A percentile compares a stretch with the other conserved stretches of the same genome.
Conservation (phyloP, 2,329 filamentous ascomycete species). For the Sphaceloma murrayae region DNA sequence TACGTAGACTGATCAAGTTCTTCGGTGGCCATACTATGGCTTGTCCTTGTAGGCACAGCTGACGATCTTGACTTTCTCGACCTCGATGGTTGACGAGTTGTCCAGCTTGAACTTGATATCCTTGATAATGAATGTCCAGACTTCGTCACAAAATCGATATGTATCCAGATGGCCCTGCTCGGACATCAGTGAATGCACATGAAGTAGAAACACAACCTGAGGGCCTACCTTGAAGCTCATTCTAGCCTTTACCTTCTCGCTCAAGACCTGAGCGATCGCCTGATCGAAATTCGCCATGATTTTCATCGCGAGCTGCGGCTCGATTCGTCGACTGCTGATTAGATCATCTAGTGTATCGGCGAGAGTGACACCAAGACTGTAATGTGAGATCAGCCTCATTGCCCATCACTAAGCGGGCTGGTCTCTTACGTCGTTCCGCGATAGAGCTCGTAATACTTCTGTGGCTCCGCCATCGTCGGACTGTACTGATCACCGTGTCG, state of each 20-base stretch:
- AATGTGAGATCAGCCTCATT: background rate
- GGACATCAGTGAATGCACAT: background rate
- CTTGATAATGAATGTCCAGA: conserved; percentile 99
- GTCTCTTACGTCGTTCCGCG: conserved; percentile 82
- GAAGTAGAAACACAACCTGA: too few relatives aligned
- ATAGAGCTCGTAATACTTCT: conserved; percentile 84
- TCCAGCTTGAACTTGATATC: conserved; percentile 99
- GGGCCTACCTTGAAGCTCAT: conserved; percentile 96
- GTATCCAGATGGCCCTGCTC: conserved; percentile 92
- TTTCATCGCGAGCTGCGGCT: conserved; percentile 97
- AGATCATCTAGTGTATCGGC: conserved; percentile 96
- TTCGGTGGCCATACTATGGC: conserved; percentile 13
- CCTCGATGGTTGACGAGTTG: conserved; percentile 58
- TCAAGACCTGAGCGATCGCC: conserved; percentile 79
- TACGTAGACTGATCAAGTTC: too few relatives aligned
- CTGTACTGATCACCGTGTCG: too few relatives aligned
- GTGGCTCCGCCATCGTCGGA: conserved; percentile 42
- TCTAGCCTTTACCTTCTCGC: conserved; percentile 83
- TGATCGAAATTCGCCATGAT: conserved; percentile 93
- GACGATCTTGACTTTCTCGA: conserved; percentile 96
- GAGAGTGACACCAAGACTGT: conserved; percentile 67
- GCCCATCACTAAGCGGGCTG: background rate
- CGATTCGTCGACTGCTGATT: conserved; percentile 88
- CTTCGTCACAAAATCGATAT: conserved; percentile 91
- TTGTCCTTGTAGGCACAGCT: conserved; percentile 83